Evolutionary conservation across 1,284 basidiomycete genomes (phyloP).

Genomic region (Heterobasidion occidentale): DNA sequence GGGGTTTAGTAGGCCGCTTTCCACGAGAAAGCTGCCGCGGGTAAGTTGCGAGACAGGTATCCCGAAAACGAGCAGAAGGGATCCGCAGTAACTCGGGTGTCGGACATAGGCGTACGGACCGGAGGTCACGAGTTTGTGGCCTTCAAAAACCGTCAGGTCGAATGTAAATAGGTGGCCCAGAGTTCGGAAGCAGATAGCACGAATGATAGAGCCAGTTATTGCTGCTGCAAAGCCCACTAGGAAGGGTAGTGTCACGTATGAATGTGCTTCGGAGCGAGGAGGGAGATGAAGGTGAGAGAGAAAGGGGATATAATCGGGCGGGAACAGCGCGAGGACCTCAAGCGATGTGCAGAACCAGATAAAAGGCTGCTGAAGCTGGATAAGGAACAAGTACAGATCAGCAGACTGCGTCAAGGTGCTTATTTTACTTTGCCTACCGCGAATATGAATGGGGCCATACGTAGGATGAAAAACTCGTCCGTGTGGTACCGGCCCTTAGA

Average conservation of each 20-base stretch:
- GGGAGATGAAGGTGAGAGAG: conserved; percentile 7
- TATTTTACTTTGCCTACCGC: conserved; percentile 28
- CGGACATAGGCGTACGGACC: conserved; percentile 47
- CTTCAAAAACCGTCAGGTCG: conserved; percentile 47
- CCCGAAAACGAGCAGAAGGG: conserved; percentile 34
- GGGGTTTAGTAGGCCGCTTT: conserved; percentile 33
- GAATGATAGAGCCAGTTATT: conserved; percentile 34
- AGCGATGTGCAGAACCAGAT: conserved; percentile 41
- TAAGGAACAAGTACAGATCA: neutral
- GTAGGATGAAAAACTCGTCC: conserved; percentile 42
- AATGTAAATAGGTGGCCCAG: conserved; percentile 54
- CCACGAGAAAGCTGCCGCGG: conserved; percentile 43
- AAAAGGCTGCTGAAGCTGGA: conserved; percentile 41
- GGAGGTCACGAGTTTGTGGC: conserved; percentile 46
- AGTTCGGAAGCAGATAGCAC: conserved; percentile 28
- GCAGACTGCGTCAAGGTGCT: neutral
- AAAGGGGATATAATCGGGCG: conserved; percentile 21
- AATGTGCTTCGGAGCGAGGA: neutral
- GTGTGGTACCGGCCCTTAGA: conserved; percentile 46
- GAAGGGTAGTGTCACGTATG: conserved; percentile 35
- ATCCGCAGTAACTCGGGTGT: conserved; percentile 22
- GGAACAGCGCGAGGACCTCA: conserved; percentile 40
- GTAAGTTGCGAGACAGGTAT: conserved; percentile 44
- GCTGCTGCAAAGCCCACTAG: conserved; percentile 40
- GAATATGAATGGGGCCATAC: conserved; percentile 51